phyloP scores from a whole-genome alignment of 768 basidiomycete genomes.

The Fibroporia radiculosa region DNA sequence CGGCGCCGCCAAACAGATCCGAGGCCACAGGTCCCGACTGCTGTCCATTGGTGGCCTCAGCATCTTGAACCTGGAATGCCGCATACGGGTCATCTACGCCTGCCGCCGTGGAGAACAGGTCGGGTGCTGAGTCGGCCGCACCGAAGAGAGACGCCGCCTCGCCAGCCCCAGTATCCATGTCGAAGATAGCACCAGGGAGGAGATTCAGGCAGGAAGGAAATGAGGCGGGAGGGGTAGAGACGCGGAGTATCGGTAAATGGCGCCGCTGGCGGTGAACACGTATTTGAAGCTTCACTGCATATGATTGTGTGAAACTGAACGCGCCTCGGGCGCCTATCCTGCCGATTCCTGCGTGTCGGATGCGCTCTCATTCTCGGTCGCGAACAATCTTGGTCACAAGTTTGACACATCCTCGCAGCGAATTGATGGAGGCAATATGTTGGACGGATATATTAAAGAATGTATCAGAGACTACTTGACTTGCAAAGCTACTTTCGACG shows the following conservation, averaged over 20 bases:
- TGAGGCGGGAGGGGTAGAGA: conserved; percentile 5
- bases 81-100: conserved; percentile 10
- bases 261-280: conserved; percentile 28
- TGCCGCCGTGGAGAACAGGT: conserved; percentile 28
- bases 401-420: too few species aligned
- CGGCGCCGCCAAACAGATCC: conserved; percentile 18
- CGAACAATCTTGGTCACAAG: too few species aligned
- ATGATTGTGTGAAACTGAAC: too few species aligned
- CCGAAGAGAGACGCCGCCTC: conserved; percentile 80
- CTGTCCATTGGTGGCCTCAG: conserved; percentile 7
- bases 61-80: conserved; percentile 1
- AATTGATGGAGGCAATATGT: too few species aligned
- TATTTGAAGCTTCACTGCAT: conserved; percentile 18
- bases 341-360: too few species aligned
- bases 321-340: conserved; percentile 4
- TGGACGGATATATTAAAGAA: conserved; percentile 8
- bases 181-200: not conserved
- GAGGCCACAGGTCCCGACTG: conserved; percentile 11
- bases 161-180: conserved; percentile 56
- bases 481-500: too few species aligned
- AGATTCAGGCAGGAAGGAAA: not conserved
- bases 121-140: conserved; percentile 43
- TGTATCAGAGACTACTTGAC: conserved; percentile 6
- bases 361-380: too few species aligned
- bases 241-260: conserved; percentile 26